These are phyloP conservation scores for Botrytis tulipae DNA, from an alignment of 2,329 filamentous ascomycete genomes.

Conservation along the genomic window DNA sequence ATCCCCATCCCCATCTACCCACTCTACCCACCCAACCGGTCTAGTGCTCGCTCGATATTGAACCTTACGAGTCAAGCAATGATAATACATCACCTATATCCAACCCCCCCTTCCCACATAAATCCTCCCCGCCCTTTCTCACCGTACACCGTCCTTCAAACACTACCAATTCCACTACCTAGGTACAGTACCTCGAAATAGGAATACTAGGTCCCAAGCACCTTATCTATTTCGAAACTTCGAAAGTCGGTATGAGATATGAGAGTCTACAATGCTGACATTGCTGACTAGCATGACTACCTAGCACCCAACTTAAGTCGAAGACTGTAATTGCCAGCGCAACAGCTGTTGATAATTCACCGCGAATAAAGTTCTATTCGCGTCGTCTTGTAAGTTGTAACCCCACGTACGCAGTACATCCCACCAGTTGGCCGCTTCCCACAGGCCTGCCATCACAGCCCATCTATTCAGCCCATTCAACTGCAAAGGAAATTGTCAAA, in stretches of 20 bases:
- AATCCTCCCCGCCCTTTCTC: not conserved
- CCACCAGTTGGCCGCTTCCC: constrained; percentile 8
- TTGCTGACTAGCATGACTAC: not conserved
- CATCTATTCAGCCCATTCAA: not conserved
- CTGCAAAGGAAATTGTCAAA: not conserved
- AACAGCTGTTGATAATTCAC: not conserved
- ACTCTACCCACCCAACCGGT: no score
- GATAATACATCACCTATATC: not conserved
- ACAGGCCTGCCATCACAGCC: constrained; percentile 4
- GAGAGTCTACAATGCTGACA: not conserved
- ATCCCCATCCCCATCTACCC: no score
- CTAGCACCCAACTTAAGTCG: not conserved
- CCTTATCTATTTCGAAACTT: not conserved
- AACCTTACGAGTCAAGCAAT: constrained; percentile 2
- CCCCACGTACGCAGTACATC: not conserved
- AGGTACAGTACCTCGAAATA: not conserved
- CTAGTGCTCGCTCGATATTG: no score
- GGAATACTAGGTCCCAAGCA: not conserved
- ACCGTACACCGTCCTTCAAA: not conserved
- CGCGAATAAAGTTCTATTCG: not conserved
- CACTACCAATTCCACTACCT: not conserved
- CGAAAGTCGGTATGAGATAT: constrained; percentile 11
- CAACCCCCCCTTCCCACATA: not conserved
- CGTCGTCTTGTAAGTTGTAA: not conserved
- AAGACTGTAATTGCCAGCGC: constrained; percentile 6